phyloP scores from a whole-genome alignment of 1,284 basidiomycete species.

The Rhodotorula sp. region DNA sequence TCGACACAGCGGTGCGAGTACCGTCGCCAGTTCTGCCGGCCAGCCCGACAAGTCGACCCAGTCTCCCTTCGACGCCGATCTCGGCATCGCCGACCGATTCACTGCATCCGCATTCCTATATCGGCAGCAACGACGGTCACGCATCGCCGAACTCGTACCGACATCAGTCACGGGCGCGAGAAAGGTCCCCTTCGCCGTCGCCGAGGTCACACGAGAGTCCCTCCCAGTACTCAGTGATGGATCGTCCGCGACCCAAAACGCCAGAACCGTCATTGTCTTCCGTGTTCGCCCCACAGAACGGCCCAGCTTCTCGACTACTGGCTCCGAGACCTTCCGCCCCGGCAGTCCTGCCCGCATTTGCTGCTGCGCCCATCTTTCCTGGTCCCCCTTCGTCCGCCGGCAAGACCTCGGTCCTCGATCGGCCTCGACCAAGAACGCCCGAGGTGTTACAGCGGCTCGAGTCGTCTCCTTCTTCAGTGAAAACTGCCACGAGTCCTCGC shows the following conservation, averaged over 20 bases:
- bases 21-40: not conserved
- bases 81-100: not conserved
- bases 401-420: conserved; percentile 1
- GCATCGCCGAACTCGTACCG: not conserved
- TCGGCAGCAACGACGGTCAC: not conserved
- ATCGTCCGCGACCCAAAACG: not conserved
- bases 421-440: conserved; percentile 1
- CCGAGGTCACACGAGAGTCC: not conserved
- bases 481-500: too few species aligned
- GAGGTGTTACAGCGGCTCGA: not conserved
- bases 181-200: not conserved
- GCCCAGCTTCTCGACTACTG: too few species aligned
- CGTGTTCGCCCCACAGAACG: not conserved
- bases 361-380: not conserved
- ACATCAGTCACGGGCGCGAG: not conserved
- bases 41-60: not conserved
- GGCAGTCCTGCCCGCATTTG: not conserved
- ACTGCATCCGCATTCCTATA: not conserved
- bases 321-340: not conserved
- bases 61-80: not conserved
- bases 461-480: not conserved
- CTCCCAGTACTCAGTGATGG: not conserved
- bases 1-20: not conserved
- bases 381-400: not conserved
- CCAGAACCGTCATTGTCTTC: not conserved